These are phyloP conservation scores for Schizosaccharomyces japonicus DNA, from an alignment of 805 yeast genomes.

Conservation along the genomic window DNA sequence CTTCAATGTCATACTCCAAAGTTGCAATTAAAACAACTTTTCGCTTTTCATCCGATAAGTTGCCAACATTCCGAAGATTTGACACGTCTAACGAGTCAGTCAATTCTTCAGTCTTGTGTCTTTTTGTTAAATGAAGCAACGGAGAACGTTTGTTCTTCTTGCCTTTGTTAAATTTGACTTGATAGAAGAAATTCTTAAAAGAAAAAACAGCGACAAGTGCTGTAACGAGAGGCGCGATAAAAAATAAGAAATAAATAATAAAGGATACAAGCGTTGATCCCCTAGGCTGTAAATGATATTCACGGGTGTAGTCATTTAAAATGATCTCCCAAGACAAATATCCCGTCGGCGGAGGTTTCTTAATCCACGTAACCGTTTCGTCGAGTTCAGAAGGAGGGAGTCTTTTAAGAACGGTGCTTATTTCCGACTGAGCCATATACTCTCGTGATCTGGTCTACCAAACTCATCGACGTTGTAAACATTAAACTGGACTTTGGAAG, in stretches of 20 bases:
- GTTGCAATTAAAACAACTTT: not conserved
- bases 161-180: not conserved
- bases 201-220: not conserved
- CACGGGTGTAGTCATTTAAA: not conserved
- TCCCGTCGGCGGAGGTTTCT: not conserved
- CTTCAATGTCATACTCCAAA: not conserved
- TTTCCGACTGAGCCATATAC: constrained; percentile 1
- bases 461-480: constrained; percentile 1
- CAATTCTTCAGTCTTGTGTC: too few species aligned
- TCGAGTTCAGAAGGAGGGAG: constrained; percentile 2
- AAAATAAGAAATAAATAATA: not conserved
- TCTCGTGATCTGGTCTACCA: constrained; percentile 1
- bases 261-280: constrained; percentile 1
- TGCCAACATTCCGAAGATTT: too few species aligned
- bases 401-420: not conserved
- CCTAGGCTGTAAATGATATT: not conserved
- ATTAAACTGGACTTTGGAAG: constrained; percentile 2
- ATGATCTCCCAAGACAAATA: constrained; percentile 2
- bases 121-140: too few species aligned
- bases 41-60: not conserved
- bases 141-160: not conserved
- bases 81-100: too few species aligned
- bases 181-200: not conserved
- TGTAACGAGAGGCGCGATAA: not conserved
- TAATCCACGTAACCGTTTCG: not conserved